A percentile compares a stretch with the other conserved stretches of the same genome.
phyloP scores from a whole-genome alignment of 371 early-diverging fungal genomes.

The Mortierella sp. region DNA sequence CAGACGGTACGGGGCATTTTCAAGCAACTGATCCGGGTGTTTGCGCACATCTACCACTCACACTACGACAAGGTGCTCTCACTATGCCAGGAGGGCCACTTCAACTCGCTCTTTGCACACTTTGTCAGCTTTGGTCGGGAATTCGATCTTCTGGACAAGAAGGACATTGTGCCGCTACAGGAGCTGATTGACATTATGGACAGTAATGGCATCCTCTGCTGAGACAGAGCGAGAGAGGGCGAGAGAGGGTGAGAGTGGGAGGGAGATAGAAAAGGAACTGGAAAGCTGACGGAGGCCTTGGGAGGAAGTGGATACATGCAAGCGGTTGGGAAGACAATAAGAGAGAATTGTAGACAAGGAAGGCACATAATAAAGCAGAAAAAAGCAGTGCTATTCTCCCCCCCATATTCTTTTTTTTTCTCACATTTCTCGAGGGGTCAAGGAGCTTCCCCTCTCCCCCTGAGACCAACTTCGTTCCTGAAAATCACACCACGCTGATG shows the following conservation, averaged over 20 bases:
- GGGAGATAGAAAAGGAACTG: too few species aligned
- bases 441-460: too few species aligned
- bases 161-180: slow-evolving; percentile 87
- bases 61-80: slow-evolving; percentile 91
- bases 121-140: slow-evolving; percentile 92
- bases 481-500: neutral
- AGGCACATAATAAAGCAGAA: too few species aligned
- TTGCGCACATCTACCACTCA: slow-evolving; percentile 95
- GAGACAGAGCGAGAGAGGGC: neutral
- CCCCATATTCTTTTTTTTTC: too few species aligned
- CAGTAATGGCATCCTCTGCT: slow-evolving; percentile 54
- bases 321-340: too few species aligned
- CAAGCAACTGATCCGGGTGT: slow-evolving; percentile 89
- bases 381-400: too few species aligned
- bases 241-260: neutral
- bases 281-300: too few species aligned
- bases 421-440: too few species aligned
- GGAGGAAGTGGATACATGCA: too few species aligned
- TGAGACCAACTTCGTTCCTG: neutral
- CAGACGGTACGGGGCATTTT: slow-evolving; percentile 77
- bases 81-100: slow-evolving; percentile 87
- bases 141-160: slow-evolving; percentile 93
- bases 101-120: slow-evolving; percentile 96
- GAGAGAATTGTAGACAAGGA: too few species aligned
- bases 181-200: slow-evolving; percentile 85